These are phyloP conservation scores for Atkinsonella texensis DNA, from an alignment of 2,329 filamentous ascomycete species.

Conservation along the genomic window DNA sequence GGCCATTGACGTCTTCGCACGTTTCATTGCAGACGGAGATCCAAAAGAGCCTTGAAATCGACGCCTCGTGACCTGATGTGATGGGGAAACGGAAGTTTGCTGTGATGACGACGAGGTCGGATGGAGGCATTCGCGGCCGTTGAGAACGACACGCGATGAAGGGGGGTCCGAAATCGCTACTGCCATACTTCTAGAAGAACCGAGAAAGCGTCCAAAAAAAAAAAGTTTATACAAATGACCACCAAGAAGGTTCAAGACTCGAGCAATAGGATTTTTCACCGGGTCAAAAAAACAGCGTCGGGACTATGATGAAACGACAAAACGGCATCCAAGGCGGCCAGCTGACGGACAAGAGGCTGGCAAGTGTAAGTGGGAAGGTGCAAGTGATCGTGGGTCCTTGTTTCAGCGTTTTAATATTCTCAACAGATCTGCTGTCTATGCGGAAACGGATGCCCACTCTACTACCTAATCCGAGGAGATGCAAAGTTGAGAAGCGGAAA, in stretches of 20 bases:
- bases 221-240: conserved; percentile 20
- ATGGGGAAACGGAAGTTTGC: neutral
- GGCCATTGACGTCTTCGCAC: too few species aligned
- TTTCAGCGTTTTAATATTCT: neutral
- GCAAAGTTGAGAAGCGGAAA: neutral
- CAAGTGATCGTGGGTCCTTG: neutral
- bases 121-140: neutral
- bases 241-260: conserved; percentile 24
- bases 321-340: conserved; percentile 7
- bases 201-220: conserved; percentile 20
- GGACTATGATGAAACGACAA: conserved; percentile 26
- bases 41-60: neutral
- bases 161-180: conserved; percentile 13
- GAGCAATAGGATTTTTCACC: conserved; percentile 20
- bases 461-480: neutral
- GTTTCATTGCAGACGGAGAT: neutral
- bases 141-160: conserved; percentile 11
- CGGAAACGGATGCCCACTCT: too few species aligned
- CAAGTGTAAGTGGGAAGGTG: conserved; percentile 1
- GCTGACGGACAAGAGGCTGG: neutral
- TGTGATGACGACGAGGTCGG: neutral
- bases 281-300: conserved; percentile 14
- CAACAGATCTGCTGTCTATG: neutral
- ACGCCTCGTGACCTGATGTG: neutral
- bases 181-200: conserved; percentile 21